Base-by-base conservation (phyloP, 306 rosid genomes). In the Argentina anserina region DNA sequence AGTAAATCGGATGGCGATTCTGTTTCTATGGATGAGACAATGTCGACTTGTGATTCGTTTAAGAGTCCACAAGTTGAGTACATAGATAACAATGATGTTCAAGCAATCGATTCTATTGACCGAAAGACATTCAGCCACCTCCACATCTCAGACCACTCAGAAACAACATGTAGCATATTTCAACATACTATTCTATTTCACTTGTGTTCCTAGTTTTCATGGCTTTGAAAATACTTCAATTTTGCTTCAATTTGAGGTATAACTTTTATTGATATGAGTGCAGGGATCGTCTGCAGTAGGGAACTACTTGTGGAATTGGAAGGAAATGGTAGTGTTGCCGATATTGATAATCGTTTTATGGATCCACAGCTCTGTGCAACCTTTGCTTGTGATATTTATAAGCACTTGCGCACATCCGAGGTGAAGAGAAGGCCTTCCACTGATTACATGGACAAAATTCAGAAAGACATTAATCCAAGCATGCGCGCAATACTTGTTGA, bases 341-440 rank as follows among this genome's bases (percentile, higher is more conserved):
- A 88, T 80, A 79, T 94, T 1, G 97, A 94, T 80, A 84, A 75
- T 9, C 76, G 85, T 78, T 81, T 76, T 83, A 78, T 70, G 81
- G 98, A 94, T 81, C 97, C 98, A 0, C 98, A 91, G 78, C 84
- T 88, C 10, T 94, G 97, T 84, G 90, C 98, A 29, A 73, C 97
- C 52, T 82, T 85, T 79, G 97, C 98, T 78, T 91, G 98, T 87
- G 98, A 94, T 63, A 94, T 94, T 72, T 94, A 94, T 90, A 86
- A 88, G 84, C 96, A 94, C 71, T 80, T 91, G 53, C 96, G 96
- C 26, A 92, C 92, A 37, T 88, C 98, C 62, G 97, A 94, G 97
- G 87, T 75, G 45, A 91, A 88, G 96, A 94, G 91, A 83, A 88
- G 99, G 79, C 99, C 99, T 73, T 80, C 96, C 7, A 75, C 80